phyloP scores from a whole-genome alignment of 805 yeast species.

The Ogataea angusta region DNA sequence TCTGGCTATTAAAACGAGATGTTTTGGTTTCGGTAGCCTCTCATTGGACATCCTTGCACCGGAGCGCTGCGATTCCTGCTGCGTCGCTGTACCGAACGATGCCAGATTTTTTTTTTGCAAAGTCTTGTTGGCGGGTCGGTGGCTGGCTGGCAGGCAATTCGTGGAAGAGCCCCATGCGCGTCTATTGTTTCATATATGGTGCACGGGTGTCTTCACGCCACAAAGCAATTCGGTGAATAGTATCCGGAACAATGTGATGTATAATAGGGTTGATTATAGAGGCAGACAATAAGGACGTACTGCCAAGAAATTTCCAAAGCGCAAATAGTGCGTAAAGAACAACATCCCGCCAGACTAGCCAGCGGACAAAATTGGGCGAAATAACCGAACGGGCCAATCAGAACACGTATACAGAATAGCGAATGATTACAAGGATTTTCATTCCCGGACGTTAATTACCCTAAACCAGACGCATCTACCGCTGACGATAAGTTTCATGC shows the following conservation, averaged over 20 bases:
- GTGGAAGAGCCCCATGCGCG: neutral
- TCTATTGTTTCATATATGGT: neutral
- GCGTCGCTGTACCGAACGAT: too few relatives aligned
- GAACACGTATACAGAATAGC: neutral
- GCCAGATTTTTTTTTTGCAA: too few relatives aligned
- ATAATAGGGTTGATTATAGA: constrained; percentile 2
- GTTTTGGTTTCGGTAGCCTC: neutral
- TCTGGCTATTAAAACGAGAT: neutral
- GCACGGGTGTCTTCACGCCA: neutral
- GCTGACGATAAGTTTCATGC: constrained; percentile 2
- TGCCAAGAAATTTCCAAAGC: constrained; percentile 10
- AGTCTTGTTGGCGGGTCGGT: too few relatives aligned
- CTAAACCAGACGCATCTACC: neutral
- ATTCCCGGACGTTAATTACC: neutral
- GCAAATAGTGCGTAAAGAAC: constrained; percentile 1
- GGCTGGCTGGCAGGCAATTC: too few relatives aligned
- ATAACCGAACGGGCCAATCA: constrained; percentile 6
- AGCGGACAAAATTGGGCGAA: constrained; percentile 1
- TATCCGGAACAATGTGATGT: neutral
- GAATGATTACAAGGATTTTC: neutral
- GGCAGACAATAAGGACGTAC: constrained; percentile 1
- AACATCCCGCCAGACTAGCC: constrained; percentile 4
- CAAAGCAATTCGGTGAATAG: neutral
- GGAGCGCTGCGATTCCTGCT: too few relatives aligned
- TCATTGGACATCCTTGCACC: too few relatives aligned